Base-by-base conservation (phyloP, 1,284 basidiomycete genomes). In the Ustilago trichophora region DNA sequence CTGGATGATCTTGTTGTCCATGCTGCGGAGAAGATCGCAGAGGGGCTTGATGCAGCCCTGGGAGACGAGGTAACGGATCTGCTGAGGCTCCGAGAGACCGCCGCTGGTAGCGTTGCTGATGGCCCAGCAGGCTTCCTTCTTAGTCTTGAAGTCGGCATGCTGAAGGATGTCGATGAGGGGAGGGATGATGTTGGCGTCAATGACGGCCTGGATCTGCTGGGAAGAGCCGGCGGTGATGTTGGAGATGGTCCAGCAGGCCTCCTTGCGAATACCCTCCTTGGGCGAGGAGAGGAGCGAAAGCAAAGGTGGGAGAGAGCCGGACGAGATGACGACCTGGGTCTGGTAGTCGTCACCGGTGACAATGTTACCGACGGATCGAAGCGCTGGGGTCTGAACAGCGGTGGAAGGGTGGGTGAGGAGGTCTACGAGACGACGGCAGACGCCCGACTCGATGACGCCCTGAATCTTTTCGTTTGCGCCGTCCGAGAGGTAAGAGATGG, bases 1-100 rank as follows among this genome's bases (percentile, higher is more conserved):
- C 84, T 98, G 96, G 76, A 99, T 99, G 78, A 98, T 97, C 86
- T 98, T 98, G 88, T 98, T 98, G 85, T 99, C 96, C 91, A 98
- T 94, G 85, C 93, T 94, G 38, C 89, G 90, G 51, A 99, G 86
- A 37, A 99, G 85, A 80, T 98, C 95, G 82, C 96, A 98, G 48
- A 99, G 86, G 19, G 96, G 96, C 84, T 97, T 97, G 85, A 98
- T 97, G 85, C 94, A 97, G 37, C 96, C 96, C 82, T 98, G 95
- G 24, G 88, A 87, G 63, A 99, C 96, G 55, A 99, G 91, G 84
- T 98, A 99, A 51, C 96, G 91, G 78, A 99, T 98, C 84, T 98
- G 96, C 41, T 89, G 85, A 42, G 96, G 96, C 82, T 99, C 93
- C 77, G 96, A 93, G 22, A 98, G 87, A 73, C 94, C 96, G 65